Evolutionary conservation across 2,329 filamentous ascomycete genomes (phyloP).

Genomic region (Penicillium sp.): DNA sequence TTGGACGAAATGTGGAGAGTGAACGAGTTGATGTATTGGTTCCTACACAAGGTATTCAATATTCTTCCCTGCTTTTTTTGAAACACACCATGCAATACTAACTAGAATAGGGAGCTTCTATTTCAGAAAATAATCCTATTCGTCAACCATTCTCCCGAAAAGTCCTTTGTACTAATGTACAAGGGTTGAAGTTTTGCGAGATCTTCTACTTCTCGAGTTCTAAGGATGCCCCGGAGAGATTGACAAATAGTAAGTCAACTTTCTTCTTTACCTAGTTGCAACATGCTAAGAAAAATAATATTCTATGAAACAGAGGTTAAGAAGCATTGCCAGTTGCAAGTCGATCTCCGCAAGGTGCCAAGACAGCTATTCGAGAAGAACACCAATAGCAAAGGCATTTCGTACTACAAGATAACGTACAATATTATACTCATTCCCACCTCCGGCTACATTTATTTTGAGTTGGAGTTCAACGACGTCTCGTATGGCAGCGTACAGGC

Average conservation of each 20-base stretch:
- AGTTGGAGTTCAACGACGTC: constrained; percentile 23
- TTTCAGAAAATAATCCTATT: constrained; percentile 19
- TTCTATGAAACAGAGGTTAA: constrained; percentile 10
- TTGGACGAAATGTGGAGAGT: constrained; percentile 14
- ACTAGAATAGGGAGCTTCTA: constrained; percentile 13
- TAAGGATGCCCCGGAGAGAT: constrained; percentile 9
- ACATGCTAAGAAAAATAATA: not conserved
- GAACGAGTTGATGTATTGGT: constrained; percentile 16
- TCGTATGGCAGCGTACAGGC: constrained; percentile 22
- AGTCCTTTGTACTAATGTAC: rapidly evolving
- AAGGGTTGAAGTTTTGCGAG: not conserved
- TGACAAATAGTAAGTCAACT: not conserved
- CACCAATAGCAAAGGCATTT: constrained; percentile 16
- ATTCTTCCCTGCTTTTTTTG: not conserved
- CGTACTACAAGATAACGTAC: constrained; percentile 16
- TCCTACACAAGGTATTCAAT: constrained; percentile 20
- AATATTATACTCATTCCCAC: constrained; percentile 19
- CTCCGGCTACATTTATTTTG: constrained; percentile 22
- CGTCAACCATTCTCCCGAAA: not conserved
- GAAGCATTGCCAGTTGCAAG: constrained; percentile 16
- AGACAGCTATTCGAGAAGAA: constrained; percentile 16
- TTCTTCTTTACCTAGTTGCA: not conserved
- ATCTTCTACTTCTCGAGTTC: constrained; percentile 12
- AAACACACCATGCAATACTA: not conserved
- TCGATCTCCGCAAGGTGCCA: constrained; percentile 21